A percentile compares a stretch with the other conserved stretches of the same genome.
phyloP scores from a whole-genome alignment of 2,329 filamentous ascomycete species.

The Lomentospora prolificans region DNA sequence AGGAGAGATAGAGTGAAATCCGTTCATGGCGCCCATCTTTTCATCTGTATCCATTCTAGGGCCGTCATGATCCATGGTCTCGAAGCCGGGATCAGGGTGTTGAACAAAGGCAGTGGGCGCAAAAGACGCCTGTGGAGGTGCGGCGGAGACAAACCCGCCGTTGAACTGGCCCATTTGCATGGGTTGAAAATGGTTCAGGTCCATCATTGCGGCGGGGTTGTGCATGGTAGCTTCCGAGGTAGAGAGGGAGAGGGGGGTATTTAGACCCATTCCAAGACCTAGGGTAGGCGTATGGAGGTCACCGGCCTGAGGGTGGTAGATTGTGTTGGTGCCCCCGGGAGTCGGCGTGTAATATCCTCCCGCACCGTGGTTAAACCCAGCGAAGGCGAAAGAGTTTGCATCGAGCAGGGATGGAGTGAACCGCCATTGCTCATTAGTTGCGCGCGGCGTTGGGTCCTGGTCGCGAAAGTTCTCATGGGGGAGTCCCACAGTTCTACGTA shows the following conservation, averaged over 20 bases:
- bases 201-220: constrained; percentile 46
- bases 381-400: constrained; percentile 72
- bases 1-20: constrained; percentile 52
- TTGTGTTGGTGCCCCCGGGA: constrained; percentile 66
- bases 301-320: constrained; percentile 75
- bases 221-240: constrained; percentile 57
- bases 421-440: constrained; percentile 70
- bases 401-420: constrained; percentile 87
- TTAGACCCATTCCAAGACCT: constrained; percentile 64
- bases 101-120: constrained; percentile 74
- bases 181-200: constrained; percentile 59
- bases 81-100: constrained; percentile 63
- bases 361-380: constrained; percentile 65
- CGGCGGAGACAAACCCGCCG: constrained; percentile 51
- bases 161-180: constrained; percentile 57
- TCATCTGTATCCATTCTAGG: constrained; percentile 54
- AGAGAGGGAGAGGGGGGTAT: constrained; percentile 73
- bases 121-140: constrained; percentile 44
- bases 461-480: constrained; percentile 44
- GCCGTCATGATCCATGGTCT: constrained; percentile 67
- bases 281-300: constrained; percentile 79
- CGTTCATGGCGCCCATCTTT: constrained; percentile 46
- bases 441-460: constrained; percentile 73
- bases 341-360: constrained; percentile 81
- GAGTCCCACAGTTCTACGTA: not conserved